Conservation (phyloP, 345 rosid species). For the Gossypium longicalyx region DNA sequence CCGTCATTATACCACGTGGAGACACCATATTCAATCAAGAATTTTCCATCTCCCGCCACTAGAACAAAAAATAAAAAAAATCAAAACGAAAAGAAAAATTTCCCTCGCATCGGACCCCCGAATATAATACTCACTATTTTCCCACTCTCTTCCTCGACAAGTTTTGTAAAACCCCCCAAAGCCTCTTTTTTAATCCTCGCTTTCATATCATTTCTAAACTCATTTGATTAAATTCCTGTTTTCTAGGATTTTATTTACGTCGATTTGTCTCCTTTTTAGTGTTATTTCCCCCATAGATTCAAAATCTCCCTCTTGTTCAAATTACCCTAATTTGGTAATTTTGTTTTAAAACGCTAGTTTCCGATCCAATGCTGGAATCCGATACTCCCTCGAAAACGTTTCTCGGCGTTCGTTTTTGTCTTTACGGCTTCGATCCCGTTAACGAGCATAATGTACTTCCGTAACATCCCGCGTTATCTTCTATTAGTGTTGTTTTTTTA, state of each 20-base stretch:
- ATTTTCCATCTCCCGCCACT: constrained; percentile 16
- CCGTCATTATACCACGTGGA: neutral
- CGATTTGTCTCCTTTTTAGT: neutral
- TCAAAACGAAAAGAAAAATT: neutral
- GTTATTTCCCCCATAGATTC: neutral
- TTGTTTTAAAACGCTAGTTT: constrained; percentile 4
- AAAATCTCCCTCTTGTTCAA: neutral
- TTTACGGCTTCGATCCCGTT: constrained; percentile 56
- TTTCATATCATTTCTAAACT: constrained; percentile 16
- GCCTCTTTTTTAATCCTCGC: constrained; percentile 14
- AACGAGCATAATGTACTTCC: constrained; percentile 32
- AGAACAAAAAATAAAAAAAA: neutral
- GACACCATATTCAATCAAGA: neutral
- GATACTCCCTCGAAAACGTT: constrained; percentile 40
- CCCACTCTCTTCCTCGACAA: constrained; percentile 35
- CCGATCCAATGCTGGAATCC: constrained; percentile 30
- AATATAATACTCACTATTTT: constrained; percentile 4
- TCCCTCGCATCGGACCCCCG: neutral
- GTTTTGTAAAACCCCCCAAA: constrained; percentile 14
- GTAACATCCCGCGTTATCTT: neutral
- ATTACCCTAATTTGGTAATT: neutral
- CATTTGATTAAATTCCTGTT: constrained; percentile 10
- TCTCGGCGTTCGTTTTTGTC: constrained; percentile 60
- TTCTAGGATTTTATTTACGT: neutral
- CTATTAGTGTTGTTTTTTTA: neutral